Evolutionary conservation across 805 yeast species (phyloP), one percentile per base, ranked within the genome.

Genomic region (Cyberlindnera mississippiensis): DNA sequence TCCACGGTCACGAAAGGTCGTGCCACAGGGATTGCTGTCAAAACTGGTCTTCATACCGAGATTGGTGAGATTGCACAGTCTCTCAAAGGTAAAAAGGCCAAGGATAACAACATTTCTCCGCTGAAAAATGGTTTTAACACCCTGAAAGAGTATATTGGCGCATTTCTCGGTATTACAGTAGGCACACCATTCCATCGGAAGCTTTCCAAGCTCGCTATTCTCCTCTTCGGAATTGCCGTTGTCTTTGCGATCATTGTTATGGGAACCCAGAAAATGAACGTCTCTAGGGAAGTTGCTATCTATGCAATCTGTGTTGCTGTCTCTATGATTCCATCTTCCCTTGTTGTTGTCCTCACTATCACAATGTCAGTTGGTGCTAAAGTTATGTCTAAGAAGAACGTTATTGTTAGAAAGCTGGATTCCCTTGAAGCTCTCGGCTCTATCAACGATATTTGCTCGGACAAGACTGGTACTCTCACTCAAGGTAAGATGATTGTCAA

Each of bases 281-380:
- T 87, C n/a, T 80, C 77, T 50, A 76, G 72, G 42, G 88, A 86
- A 52, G 93, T 87, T 28, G 95, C 95, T 12, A 80, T 87, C 37
- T 87, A 87, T 58, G 96, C 96, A 19, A 82, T 88, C 55, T 87
- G 95, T 66, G 90, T 85, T 36, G 85, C 55, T 0, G 66, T 84
- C 36, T 78, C 90, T 5, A 85, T 85, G 88, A 84, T 84, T 50
- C 93, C 93, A 3, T 83, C 89, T 3, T 80, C 90, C 1, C 69
- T 84, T 53, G 82, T 83, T 47, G 93, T 84, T 17, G 93, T 84
- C 18, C 71, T 84, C 46, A 84, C 93, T n/a, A 83, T 85, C 49
- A 84, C 91, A 1, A 84, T 85, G 90, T 88, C 91, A 1, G 81
- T 81, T 52, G 84, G 95, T 48, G 80, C 96, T 49, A 78, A 78